These are phyloP conservation scores for Camellia lanceoleosa DNA, from an alignment of 148 eudicot species.

Conservation along the genomic window DNA sequence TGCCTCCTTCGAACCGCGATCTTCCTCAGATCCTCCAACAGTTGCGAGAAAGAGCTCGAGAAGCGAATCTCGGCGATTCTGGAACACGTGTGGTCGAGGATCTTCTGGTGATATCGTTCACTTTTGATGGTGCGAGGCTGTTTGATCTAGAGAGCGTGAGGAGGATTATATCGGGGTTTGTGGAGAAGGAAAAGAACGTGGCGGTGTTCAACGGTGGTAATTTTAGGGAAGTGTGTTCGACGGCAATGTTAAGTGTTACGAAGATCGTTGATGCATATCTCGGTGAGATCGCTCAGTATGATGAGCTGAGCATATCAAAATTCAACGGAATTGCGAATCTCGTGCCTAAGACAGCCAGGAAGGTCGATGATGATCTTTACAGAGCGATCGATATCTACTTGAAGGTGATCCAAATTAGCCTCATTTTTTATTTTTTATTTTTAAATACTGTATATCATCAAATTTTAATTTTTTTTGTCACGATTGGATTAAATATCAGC, in stretches of 20 bases:
- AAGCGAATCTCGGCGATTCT: conserved; percentile 60
- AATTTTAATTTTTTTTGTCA: too few species aligned
- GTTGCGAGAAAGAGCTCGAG: conserved; percentile 69
- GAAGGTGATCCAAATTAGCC: conserved; percentile 35
- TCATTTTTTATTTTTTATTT: too few species aligned
- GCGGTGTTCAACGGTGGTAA: conserved; percentile 83
- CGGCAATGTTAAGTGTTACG: conserved; percentile 64
- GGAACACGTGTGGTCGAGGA: conserved; percentile 83
- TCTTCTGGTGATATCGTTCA: conserved; percentile 61
- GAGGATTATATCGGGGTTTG: conserved; percentile 68
- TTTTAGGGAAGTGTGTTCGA: conserved; percentile 59
- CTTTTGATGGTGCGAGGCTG: conserved; percentile 70
- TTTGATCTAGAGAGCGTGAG: conserved; percentile 87
- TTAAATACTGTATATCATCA: too few species aligned
- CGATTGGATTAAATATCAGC: too few species aligned
- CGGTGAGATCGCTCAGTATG: conserved; percentile 68
- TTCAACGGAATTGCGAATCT: conserved; percentile 88
- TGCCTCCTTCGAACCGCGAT: conserved; percentile 71
- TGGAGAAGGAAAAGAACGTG: conserved; percentile 78
- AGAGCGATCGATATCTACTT: conserved; percentile 87
- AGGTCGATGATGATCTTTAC: conserved; percentile 83
- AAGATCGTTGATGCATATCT: conserved; percentile 84
- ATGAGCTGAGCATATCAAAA: conserved; percentile 75
- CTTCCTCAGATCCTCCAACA: conserved; percentile 44
- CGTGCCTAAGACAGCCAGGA: conserved; percentile 75